phyloP scores from a whole-genome alignment of 1,284 basidiomycete genomes.

The Inonotus hispidus region DNA sequence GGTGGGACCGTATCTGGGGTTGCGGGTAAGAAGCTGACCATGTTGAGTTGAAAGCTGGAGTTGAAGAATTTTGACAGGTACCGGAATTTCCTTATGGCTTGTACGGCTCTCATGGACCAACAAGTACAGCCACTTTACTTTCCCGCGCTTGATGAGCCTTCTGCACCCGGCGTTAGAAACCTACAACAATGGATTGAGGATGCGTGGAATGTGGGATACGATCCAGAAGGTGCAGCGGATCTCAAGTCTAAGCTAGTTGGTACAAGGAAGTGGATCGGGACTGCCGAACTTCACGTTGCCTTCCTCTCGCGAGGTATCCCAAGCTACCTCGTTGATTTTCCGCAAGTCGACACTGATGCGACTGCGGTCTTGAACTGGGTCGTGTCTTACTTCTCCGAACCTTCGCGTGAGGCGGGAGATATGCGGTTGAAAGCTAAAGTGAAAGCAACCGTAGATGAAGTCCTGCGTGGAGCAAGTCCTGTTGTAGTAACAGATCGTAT shows the following conservation, averaged over 20 bases:
- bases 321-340: conserved; percentile 62
- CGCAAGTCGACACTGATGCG: conserved; percentile 30
- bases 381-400: conserved; percentile 55
- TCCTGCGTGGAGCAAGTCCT: conserved; percentile 40
- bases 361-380: conserved; percentile 58
- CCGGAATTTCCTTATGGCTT: conserved; percentile 81
- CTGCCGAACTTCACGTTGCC: conserved; percentile 63
- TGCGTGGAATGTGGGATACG: conserved; percentile 75
- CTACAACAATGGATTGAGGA: conserved; percentile 74
- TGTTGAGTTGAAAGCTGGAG: too few relatives aligned
- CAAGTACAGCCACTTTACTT: conserved; percentile 53
- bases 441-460: conserved; percentile 39
- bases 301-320: conserved; percentile 73
- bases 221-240: conserved; percentile 58
- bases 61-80: conserved; percentile 44
- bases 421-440: conserved; percentile 13
- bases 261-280: conserved; percentile 76
- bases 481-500: conserved; percentile 57
- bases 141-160: conserved; percentile 47
- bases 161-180: conserved; percentile 63
- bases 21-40: conserved; percentile 49
- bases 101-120: conserved; percentile 67
- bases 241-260: conserved; percentile 54
- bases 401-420: conserved; percentile 23
- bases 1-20: conserved; percentile 64